These are phyloP conservation scores for Cladosporium sp. DNA, from an alignment of 2,329 filamentous ascomycete genomes.

Conservation along the genomic window DNA sequence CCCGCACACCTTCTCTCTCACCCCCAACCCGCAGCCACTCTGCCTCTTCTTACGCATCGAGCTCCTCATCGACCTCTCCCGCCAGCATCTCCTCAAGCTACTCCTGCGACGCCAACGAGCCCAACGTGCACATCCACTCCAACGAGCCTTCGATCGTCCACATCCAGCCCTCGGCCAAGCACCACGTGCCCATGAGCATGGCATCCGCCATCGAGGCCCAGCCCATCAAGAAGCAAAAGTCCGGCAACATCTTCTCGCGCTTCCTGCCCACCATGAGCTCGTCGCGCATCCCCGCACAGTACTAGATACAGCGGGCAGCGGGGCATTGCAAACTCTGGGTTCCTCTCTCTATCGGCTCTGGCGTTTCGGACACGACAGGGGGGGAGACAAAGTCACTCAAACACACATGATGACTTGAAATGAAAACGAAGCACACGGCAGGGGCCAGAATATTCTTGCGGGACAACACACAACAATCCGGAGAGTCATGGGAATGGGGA, in stretches of 20 bases:
- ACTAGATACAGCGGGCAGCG: conserved; percentile 1
- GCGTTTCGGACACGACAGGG: background rate
- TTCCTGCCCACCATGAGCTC: conserved; percentile 31
- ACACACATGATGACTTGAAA: background rate
- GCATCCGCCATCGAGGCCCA: conserved; percentile 28
- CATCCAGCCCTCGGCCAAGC: conserved; percentile 33
- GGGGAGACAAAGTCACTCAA: no score
- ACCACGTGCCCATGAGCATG: conserved; percentile 18
- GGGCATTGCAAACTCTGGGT: no score
- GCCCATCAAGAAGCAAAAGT: conserved; percentile 33
- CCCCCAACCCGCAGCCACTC: conserved; percentile 40
- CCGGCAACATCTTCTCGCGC: conserved; percentile 34
- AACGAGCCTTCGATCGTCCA: conserved; percentile 41
- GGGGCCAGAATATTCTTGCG: no score
- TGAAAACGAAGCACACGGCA: background rate
- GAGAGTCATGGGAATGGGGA: background rate
- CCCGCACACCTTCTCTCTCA: conserved; percentile 47
- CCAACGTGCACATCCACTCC: conserved; percentile 29
- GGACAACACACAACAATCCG: no score
- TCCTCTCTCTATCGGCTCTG: background rate
- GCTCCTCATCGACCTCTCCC: conserved; percentile 31
- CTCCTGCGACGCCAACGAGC: conserved; percentile 26
- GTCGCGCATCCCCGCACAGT: conserved; percentile 6
- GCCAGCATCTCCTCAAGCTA: conserved; percentile 32
- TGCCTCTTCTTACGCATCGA: conserved; percentile 31